Percentiles rank a stretch among this genome's conserved stretches.
Conservation (phyloP, 768 basidiomycete species). For the Lactarius akahatsu region DNA sequence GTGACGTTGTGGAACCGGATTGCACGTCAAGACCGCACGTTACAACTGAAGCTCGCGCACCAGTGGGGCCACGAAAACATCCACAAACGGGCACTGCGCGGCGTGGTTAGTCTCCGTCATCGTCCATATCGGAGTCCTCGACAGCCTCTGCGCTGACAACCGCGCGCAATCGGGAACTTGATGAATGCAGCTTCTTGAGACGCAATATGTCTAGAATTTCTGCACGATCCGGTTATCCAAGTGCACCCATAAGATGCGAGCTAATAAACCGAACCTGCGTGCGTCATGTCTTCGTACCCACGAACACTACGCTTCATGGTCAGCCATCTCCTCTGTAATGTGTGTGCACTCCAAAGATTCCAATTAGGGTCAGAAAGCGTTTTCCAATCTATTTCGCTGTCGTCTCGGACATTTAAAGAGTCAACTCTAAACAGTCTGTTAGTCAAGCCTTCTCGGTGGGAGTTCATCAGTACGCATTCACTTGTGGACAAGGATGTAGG, state of each 20-base stretch:
- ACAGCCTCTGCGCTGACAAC: constrained; percentile 38
- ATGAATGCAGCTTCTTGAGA: constrained; percentile 66
- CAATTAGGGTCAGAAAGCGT: constrained; percentile 67
- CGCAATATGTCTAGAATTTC: constrained; percentile 82
- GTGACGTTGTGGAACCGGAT: neutral
- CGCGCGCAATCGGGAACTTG: constrained; percentile 38
- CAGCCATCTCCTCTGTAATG: constrained; percentile 75
- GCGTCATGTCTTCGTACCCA: constrained; percentile 77
- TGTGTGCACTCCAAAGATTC: constrained; percentile 84
- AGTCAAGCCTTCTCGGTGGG: constrained; percentile 4
- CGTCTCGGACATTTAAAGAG: constrained; percentile 70
- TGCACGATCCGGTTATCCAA: constrained; percentile 33
- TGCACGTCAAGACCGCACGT: neutral
- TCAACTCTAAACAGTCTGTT: constrained; percentile 52
- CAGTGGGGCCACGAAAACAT: neutral
- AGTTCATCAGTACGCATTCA: constrained; percentile 37
- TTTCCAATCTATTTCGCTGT: constrained; percentile 87
- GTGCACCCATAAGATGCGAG: neutral
- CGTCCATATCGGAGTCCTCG: constrained; percentile 34
- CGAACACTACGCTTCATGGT: constrained; percentile 77
- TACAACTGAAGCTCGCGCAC: neutral
- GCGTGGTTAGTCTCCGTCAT: neutral
- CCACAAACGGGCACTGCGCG: neutral
- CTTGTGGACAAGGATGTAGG: constrained; percentile 82
- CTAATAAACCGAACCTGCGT: constrained; percentile 52